phyloP scores from a whole-genome alignment of 768 basidiomycete species.

The Kondoa subrosea region DNA sequence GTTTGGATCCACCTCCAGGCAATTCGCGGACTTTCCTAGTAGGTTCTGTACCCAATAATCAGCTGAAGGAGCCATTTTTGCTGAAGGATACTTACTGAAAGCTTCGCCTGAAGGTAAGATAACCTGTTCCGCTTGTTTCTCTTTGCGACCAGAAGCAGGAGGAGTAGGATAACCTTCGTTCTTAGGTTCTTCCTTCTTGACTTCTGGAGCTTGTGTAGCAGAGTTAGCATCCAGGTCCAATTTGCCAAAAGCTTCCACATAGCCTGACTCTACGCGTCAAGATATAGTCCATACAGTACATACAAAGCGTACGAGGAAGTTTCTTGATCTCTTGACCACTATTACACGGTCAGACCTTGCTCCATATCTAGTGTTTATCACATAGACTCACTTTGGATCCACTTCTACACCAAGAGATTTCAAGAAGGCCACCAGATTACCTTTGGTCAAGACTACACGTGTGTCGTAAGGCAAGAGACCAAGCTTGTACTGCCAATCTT shows the following conservation, averaged over 20 bases:
- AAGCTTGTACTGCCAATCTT: neutral
- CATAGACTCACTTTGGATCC: neutral
- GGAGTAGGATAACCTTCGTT: neutral
- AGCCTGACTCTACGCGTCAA: no score
- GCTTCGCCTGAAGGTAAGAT: neutral
- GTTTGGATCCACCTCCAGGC: neutral
- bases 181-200: neutral
- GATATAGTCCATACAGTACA: no score
- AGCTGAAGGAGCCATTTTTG: neutral
- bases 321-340: neutral
- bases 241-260: neutral
- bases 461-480: neutral
- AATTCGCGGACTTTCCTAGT: neutral
- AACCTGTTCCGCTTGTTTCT: neutral
- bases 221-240: neutral
- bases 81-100: neutral
- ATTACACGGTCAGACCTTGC: neutral
- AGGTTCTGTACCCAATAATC: neutral
- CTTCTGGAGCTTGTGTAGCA: neutral
- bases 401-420: neutral
- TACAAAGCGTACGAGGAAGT: neutral
- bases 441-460: neutral
- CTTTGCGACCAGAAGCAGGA: neutral
- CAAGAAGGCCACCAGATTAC: neutral
- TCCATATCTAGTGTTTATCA: neutral